Evolutionary conservation across 345 rosid genomes (phyloP), one percentile per base, ranked within the genome.

Genomic region (Salix caprea): DNA sequence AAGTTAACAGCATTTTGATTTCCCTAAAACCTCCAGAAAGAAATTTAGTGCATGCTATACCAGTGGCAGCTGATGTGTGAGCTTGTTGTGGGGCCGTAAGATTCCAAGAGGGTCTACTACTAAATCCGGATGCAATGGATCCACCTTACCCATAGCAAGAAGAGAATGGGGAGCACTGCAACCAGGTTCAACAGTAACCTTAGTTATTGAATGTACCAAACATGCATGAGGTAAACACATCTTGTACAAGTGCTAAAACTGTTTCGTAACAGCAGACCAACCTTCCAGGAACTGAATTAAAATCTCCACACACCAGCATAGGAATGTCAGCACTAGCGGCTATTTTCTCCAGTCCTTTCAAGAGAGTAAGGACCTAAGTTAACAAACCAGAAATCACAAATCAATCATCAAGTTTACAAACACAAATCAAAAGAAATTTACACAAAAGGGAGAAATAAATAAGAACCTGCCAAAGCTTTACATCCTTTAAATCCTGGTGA

Each of bases 281-380:
- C 99, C 99, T 96, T 76, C 95, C 97, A 36, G 99, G 99, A 74
- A 84, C 76, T 6, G 99, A 88, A 85, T 89, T 89, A 83, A 96
- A 96, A 85, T 96, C 99, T 39, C 99, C 99, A 88, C 99, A 96
- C 19, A 96, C 97, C 87, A 96, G 79, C 98, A 96, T 96, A 36
- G 99, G 99, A 84, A 96, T 96, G 84, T 96, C 96, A 30, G 97
- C 96, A 74, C 98, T 92, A 37, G 92, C 97, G 74, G 98, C 99
- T 67, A 94, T 93, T 83, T 96, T 96, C 81, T 96, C 99, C 85
- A 96, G 84, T 68, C 99, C 99, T 83, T 96, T 96, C 82, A 96
- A 82, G 44, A 96, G 95, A 11, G 99, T 93, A 74, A 92, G 99
- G 68, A 96, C 98, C 99, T 96, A 83, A 73, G 44, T 77, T 74